These are phyloP conservation scores for Zalaria sp. DNA, from an alignment of 2,329 filamentous ascomycete species.

Conservation along the genomic window DNA sequence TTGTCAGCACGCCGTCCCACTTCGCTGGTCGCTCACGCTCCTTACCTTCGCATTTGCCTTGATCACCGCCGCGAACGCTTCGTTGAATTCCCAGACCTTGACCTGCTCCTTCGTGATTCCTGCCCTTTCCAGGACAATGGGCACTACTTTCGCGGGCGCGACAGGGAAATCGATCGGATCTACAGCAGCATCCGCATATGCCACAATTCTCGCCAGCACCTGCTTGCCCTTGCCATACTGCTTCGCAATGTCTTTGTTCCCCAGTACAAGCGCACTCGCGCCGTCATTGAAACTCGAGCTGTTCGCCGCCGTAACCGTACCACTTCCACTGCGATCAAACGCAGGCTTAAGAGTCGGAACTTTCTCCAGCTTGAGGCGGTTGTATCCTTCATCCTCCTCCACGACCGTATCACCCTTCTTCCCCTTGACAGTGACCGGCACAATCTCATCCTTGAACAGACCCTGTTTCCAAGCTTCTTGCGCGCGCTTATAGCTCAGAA, in stretches of 20 bases:
- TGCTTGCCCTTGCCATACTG: constrained; percentile 65
- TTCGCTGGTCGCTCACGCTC: too few relatives aligned
- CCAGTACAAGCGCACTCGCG: constrained; percentile 76
- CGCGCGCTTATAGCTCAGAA: constrained; percentile 75
- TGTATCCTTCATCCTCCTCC: constrained; percentile 75
- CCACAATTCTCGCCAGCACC: constrained; percentile 75
- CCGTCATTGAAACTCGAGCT: constrained; percentile 91
- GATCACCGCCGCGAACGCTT: constrained; percentile 91
- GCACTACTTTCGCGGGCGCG: constrained; percentile 82
- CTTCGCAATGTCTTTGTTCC: constrained; percentile 64
- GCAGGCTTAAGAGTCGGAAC: constrained; percentile 77
- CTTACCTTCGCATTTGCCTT: constrained; percentile 78
- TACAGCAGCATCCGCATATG: constrained; percentile 77
- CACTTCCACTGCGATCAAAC: constrained; percentile 72
- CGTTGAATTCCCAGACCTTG: constrained; percentile 95
- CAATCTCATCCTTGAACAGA: constrained; percentile 80
- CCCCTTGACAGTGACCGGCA: constrained; percentile 69
- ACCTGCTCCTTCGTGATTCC: constrained; percentile 87
- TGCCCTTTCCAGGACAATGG: constrained; percentile 74
- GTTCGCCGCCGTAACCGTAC: constrained; percentile 89
- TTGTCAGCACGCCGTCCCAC: constrained; percentile 6
- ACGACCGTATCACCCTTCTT: constrained; percentile 73
- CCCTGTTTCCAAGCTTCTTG: constrained; percentile 77
- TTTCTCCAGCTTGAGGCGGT: constrained; percentile 77
- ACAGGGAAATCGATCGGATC: constrained; percentile 90